phyloP scores from a whole-genome alignment of 169 alveolate species.

The Cryptosporidium ubiquitum region DNA sequence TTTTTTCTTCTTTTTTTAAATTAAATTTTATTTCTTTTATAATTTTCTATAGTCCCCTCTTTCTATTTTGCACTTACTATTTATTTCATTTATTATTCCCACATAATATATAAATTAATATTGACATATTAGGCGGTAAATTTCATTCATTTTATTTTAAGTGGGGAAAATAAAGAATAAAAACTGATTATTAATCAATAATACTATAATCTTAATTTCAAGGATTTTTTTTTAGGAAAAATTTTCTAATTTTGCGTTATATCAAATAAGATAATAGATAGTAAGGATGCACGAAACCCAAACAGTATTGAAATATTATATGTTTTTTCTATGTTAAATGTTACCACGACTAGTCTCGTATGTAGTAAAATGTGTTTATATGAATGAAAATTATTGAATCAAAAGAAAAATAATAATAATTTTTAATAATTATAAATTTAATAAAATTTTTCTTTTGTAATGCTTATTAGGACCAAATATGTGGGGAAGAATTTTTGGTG shows the following conservation, averaged over 20 bases:
- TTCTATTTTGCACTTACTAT: neutral
- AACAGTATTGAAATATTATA: no score
- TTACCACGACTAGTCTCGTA: no score
- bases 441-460: neutral
- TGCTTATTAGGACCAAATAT: neutral
- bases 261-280: no score
- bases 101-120: neutral
- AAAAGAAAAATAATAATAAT: no score
- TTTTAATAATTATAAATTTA: neutral
- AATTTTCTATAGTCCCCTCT: neutral
- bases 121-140: neutral
- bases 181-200: neutral
- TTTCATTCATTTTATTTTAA: neutral
- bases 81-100: slow-evolving; percentile 16
- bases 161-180: slow-evolving; percentile 6
- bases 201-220: no score
- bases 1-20: neutral
- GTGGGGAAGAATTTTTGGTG: slow-evolving; percentile 8
- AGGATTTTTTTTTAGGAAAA: no score
- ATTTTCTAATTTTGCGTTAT: neutral
- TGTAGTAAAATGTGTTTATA: neutral
- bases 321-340: no score
- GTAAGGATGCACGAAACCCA: neutral
- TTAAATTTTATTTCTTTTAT: neutral
- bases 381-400: no score